Evolutionary conservation across 108 stramenopile species (phyloP), one percentile per base, ranked within the genome.

Genomic region (Nannochloropsis gaditana): DNA sequence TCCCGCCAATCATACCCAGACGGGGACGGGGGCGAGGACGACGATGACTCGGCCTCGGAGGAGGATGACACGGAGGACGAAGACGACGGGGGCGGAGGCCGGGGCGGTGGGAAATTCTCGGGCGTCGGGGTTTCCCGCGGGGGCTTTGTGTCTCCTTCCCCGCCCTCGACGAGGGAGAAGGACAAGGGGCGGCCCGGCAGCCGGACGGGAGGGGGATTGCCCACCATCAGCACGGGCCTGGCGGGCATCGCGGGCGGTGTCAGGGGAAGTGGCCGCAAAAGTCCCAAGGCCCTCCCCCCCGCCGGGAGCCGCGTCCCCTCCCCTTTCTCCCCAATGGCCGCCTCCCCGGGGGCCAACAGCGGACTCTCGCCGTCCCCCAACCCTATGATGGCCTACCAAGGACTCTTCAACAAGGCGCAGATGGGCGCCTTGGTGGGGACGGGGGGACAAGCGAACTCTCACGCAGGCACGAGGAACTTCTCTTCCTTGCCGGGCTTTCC

Each of bases 291-390:
- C 41, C n/a, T 9, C 9, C 43, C 44, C 44, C 42, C 11, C 31
- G 44, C 41, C 42, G 81, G 42, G 0, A 84, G 43, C 21, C 59
- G 44, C 41, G 79, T 84, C 15, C 82, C 84, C 11, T 82, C 45
- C n/a, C 84, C 87, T 21, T 84, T 84, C 11, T 85, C 87, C 19
- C 84, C 87, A 9, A 59, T 88, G 79, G 84, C 84, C 3, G 87
- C 45, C 84, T 85, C 44, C 43, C 82, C 10, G 31, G 21, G 21
- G 19, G 79, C 43, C 44, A 85, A 21, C 43, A 86, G 44, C 31
- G 2, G 84, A 81, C 17, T 31, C 31, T 31, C 31, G 31, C 31
- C 31, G 31, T 31, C 31, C 31, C 31, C 31, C 1, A 50, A 50
- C 47, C 47, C 10, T 11, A 50, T 50, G 47, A 50, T 50, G 47